These are phyloP conservation scores for Vaccinium darrowii DNA, from an alignment of 148 eudicot species.

Conservation along the genomic window DNA sequence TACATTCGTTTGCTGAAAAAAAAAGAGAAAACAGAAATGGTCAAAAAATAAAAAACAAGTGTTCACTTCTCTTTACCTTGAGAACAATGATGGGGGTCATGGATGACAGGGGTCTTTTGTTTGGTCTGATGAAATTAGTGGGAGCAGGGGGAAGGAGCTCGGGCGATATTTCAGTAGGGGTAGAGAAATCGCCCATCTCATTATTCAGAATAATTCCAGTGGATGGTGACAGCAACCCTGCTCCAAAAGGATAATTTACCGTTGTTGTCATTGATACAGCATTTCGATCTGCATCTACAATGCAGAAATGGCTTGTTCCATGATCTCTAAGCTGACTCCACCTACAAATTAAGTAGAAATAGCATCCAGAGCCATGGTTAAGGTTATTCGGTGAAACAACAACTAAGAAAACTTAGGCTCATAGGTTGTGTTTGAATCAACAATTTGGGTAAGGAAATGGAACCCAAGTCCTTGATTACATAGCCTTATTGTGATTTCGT, in stretches of 20 bases:
- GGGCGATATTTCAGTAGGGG: constrained; percentile 55
- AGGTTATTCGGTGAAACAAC: not conserved
- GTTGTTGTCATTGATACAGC: constrained; percentile 91
- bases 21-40: not conserved
- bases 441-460: not conserved
- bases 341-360: constrained; percentile 30
- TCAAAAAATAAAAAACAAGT: not conserved
- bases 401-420: not conserved
- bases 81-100: constrained; percentile 84
- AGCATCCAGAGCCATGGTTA: not conserved
- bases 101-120: constrained; percentile 88
- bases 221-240: constrained; percentile 66
- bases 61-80: constrained; percentile 38
- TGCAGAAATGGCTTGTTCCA: constrained; percentile 94
- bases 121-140: constrained; percentile 68
- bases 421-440: not conserved
- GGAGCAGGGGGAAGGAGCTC: constrained; percentile 81
- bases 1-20: not conserved
- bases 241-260: constrained; percentile 75
- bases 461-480: not conserved
- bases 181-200: constrained; percentile 90
- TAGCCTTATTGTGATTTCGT: not conserved
- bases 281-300: constrained; percentile 88
- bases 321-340: constrained; percentile 88
- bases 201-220: constrained; percentile 78